Evolutionary conservation across 371 early-diverging fungal genomes (phyloP).

Genomic region (Actinomucor elegans): DNA sequence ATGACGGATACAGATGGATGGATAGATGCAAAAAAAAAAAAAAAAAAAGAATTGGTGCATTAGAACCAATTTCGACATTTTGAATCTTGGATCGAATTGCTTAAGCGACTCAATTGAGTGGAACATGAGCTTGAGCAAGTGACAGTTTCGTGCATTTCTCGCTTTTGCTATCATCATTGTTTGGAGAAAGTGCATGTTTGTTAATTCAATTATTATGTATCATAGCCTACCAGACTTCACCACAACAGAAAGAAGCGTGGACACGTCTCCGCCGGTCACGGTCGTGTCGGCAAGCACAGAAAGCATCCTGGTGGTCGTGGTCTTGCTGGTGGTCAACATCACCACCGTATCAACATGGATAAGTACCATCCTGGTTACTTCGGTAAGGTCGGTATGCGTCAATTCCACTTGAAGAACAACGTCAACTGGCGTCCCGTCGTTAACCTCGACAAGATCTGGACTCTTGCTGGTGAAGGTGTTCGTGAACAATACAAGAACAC

Average conservation of each 20-base stretch:
- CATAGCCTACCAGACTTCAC: constrained; percentile 83
- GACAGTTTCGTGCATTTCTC: too few species aligned
- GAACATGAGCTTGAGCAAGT: too few species aligned
- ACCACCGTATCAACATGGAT: constrained; percentile 99
- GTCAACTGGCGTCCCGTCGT: constrained; percentile 84
- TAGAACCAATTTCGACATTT: too few species aligned
- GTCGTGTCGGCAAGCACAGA: constrained; percentile 98
- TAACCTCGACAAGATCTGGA: constrained; percentile 96
- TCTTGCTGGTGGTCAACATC: constrained; percentile 99
- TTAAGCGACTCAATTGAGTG: too few species aligned
- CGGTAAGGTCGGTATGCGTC: constrained; percentile 99
- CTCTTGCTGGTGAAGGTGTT: constrained; percentile 91
- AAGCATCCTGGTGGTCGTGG: constrained; percentile 99
- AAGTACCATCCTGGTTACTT: constrained; percentile 99
- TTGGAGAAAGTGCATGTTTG: neutral
- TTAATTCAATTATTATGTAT: neutral
- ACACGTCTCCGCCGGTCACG: constrained; percentile 94
- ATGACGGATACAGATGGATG: constrained; percentile 8
- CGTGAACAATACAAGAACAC: constrained; percentile 86
- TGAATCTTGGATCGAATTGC: too few species aligned
- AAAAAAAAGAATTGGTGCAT: too few species aligned
- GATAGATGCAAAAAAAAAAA: too few species aligned
- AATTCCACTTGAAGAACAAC: constrained; percentile 98
- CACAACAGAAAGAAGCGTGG: constrained; percentile 92
- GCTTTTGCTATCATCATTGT: neutral